Evolutionary conservation across 352 stramenopile species (phyloP).

Genomic region (Pythium brachiatum): DNA sequence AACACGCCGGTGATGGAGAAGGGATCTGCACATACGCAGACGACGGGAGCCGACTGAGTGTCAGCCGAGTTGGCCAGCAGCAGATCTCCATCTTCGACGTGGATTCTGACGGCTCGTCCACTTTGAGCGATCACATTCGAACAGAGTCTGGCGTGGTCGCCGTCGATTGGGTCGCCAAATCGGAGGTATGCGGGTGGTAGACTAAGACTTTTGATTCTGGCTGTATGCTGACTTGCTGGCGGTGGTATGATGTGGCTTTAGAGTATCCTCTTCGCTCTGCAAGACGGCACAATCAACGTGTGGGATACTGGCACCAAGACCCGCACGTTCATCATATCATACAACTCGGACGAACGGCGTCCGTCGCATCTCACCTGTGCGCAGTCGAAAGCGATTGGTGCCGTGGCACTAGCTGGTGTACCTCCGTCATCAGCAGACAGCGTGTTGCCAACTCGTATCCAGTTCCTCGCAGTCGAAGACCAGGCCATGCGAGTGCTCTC

Average conservation of each 20-base stretch:
- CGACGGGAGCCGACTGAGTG: conserved; percentile 2
- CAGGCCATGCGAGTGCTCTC: conserved; percentile 15
- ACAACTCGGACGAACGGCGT: conserved; percentile 13
- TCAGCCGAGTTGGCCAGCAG: neutral
- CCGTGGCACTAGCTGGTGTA: conserved; percentile 4
- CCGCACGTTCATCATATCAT: conserved; percentile 21
- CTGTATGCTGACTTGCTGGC: neutral
- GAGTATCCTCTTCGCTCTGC: conserved; percentile 18
- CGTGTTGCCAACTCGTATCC: conserved; percentile 3
- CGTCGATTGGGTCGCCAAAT: conserved; percentile 20
- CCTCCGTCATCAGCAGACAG: neutral
- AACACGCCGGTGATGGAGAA: neutral
- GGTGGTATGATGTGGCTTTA: conserved; percentile 2
- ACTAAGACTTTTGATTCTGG: neutral
- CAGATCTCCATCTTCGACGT: conserved; percentile 9
- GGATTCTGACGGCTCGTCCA: neutral
- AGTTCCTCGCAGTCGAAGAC: conserved; percentile 24
- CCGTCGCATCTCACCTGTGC: conserved; percentile 18
- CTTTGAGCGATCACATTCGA: conserved; percentile 3
- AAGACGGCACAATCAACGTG: conserved; percentile 23
- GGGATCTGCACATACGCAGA: conserved; percentile 8
- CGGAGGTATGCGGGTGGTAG: conserved; percentile 7
- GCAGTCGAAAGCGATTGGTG: conserved; percentile 3
- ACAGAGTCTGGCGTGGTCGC: conserved; percentile 8
- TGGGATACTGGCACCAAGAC: conserved; percentile 12